Evolutionary conservation across 2,329 filamentous ascomycete species (phyloP).

Genomic region (Fusarium cicatricum): DNA sequence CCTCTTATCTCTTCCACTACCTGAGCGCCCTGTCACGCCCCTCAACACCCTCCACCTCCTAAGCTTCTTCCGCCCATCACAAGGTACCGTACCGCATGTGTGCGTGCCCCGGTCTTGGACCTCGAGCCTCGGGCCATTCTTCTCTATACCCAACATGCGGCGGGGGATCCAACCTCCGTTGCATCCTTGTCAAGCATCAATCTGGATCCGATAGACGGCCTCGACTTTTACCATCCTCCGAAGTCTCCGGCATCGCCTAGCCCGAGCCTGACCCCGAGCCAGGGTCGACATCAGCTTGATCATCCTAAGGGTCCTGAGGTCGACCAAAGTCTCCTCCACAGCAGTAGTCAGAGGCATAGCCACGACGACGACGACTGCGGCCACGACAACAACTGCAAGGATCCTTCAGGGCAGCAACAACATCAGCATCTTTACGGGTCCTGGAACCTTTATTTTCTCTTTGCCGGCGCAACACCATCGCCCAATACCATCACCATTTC

Average conservation of each 20-base stretch:
- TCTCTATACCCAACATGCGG: slow-evolving; percentile 59
- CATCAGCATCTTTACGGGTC: slow-evolving; percentile 34
- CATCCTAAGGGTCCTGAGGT: slow-evolving; percentile 21
- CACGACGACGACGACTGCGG: slow-evolving; percentile 23
- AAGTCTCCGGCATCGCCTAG: slow-evolving; percentile 36
- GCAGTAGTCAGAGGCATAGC: slow-evolving; percentile 29
- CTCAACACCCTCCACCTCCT: background rate
- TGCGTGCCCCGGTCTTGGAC: slow-evolving; percentile 36
- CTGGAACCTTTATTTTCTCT: slow-evolving; percentile 31
- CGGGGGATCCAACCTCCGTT: slow-evolving; percentile 64
- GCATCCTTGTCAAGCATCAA: slow-evolving; percentile 58
- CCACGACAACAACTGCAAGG: slow-evolving; percentile 25
- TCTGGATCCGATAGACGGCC: slow-evolving; percentile 63
- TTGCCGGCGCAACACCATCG: slow-evolving; percentile 20
- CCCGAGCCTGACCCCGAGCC: slow-evolving; percentile 28
- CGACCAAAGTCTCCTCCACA: slow-evolving; percentile 29
- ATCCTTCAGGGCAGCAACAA: slow-evolving; percentile 36
- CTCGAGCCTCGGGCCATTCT: slow-evolving; percentile 30
- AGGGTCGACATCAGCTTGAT: slow-evolving; percentile 25
- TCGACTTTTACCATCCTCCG: slow-evolving; percentile 37
- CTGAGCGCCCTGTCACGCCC: slow-evolving; percentile 24
- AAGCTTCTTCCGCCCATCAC: slow-evolving; percentile 23
- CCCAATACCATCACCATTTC: slow-evolving; percentile 34
- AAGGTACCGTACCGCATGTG: slow-evolving; percentile 33
- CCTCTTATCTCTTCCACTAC: slow-evolving; percentile 4